A percentile compares a stretch with the other conserved stretches of the same genome.
phyloP scores from a whole-genome alignment of 73 alveolate genomes.

The Symbiodinium pilosum region DNA sequence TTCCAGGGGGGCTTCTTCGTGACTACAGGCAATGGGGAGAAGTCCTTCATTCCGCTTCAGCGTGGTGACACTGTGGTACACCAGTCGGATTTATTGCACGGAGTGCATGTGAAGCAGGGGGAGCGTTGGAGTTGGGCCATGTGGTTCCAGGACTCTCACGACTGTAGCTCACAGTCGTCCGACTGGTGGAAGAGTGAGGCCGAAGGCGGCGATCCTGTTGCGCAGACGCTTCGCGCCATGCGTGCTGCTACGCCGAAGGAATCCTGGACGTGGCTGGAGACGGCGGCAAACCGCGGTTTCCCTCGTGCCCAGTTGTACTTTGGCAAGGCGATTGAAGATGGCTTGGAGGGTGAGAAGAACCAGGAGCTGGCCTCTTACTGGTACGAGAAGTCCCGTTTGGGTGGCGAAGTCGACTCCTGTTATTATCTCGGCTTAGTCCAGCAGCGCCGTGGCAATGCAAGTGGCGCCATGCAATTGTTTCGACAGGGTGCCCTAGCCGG shows the following conservation, averaged over 20 bases:
- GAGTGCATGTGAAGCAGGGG: constrained; percentile 59
- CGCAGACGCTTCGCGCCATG: constrained; percentile 84
- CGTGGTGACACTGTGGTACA: constrained; percentile 85
- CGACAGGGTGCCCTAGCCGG: constrained; percentile 22
- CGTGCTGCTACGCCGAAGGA: constrained; percentile 49
- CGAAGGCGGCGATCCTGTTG: constrained; percentile 67
- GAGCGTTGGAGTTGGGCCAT: constrained; percentile 92
- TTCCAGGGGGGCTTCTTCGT: constrained; percentile 74
- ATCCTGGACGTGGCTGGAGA: constrained; percentile 13
- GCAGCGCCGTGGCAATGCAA: constrained; percentile 26
- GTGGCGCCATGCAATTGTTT: constrained; percentile 40
- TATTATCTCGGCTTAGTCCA: constrained; percentile 64
- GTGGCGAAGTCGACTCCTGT: constrained; percentile 64
- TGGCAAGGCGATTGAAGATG: constrained; percentile 52
- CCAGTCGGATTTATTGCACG: constrained; percentile 66
- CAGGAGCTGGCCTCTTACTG: constrained; percentile 47
- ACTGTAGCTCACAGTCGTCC: constrained; percentile 57
- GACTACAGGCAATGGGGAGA: constrained; percentile 77
- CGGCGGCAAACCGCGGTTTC: constrained; percentile 36
- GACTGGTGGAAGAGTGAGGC: constrained; percentile 77
- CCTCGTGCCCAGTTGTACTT: constrained; percentile 93
- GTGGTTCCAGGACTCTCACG: constrained; percentile 85
- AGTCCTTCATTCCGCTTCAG: constrained; percentile 58
- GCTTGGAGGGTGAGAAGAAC: not conserved
- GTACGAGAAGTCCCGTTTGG: constrained; percentile 42